Percentiles rank a stretch among this genome's conserved stretches.
These are phyloP conservation scores for Tolypocladium ophioglossoides DNA, from an alignment of 2,329 filamentous ascomycete species.

Conservation along the genomic window DNA sequence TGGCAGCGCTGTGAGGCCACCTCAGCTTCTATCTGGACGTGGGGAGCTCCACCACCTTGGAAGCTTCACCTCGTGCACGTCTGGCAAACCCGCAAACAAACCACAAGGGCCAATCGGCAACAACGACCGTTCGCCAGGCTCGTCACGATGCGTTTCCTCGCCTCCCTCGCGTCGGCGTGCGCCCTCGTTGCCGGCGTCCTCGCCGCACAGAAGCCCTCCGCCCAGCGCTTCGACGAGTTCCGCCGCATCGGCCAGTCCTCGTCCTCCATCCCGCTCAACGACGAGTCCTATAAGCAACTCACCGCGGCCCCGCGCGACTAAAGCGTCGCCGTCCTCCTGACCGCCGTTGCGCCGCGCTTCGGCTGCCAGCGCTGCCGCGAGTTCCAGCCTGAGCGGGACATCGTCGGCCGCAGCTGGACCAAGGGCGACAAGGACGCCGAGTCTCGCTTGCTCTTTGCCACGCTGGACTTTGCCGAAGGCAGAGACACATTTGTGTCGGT, in stretches of 20 bases:
- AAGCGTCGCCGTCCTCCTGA: slow-evolving; percentile 70
- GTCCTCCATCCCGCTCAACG: slow-evolving; percentile 66
- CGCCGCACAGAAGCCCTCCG: slow-evolving; percentile 52
- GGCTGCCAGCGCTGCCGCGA: slow-evolving; percentile 80
- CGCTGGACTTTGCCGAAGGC: slow-evolving; percentile 80
- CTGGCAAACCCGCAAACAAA: neutral
- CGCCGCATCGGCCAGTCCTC: slow-evolving; percentile 55
- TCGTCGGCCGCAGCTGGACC: slow-evolving; percentile 77
- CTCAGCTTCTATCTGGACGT: slow-evolving; percentile 18
- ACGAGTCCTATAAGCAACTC: slow-evolving; percentile 63
- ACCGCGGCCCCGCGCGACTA: slow-evolving; percentile 76
- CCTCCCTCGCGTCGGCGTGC: slow-evolving; percentile 51
- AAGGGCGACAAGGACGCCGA: slow-evolving; percentile 70
- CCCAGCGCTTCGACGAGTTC: slow-evolving; percentile 61
- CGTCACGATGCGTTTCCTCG: slow-evolving; percentile 57
- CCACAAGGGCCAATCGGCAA: slow-evolving; percentile 4
- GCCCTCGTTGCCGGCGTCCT: slow-evolving; percentile 50
- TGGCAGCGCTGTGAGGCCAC: slow-evolving; percentile 15
- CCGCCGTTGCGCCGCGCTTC: slow-evolving; percentile 73
- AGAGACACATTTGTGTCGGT: slow-evolving; percentile 81
- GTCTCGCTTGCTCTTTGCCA: slow-evolving; percentile 67
- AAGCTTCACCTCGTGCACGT: neutral
- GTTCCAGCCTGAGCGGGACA: slow-evolving; percentile 89
- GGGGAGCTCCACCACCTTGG: neutral
- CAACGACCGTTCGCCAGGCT: slow-evolving; percentile 1